Evolutionary conservation across 2,329 filamentous ascomycete genomes (phyloP).

Genomic region (Zasmidium citrigriseum): DNA sequence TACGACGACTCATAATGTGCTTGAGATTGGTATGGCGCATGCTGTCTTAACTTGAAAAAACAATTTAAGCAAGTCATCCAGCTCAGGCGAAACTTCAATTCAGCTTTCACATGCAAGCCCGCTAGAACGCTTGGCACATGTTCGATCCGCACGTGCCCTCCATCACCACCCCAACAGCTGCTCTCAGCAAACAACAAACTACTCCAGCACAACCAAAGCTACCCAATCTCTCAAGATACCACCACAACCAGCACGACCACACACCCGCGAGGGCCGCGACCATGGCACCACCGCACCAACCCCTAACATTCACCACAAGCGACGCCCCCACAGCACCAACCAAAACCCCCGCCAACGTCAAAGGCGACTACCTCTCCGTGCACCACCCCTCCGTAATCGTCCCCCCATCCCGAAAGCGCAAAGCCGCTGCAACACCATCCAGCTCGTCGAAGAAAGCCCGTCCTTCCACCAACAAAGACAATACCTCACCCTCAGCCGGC

Average conservation of each 20-base stretch:
- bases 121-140: no score
- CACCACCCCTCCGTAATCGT: slow-evolving; percentile 2
- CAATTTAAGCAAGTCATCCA: no score
- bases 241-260: neutral
- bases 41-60: no score
- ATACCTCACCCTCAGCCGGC: neutral
- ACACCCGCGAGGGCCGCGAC: neutral
- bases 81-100: no score
- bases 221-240: no score
- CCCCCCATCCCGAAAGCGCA: slow-evolving; percentile 7
- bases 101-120: no score
- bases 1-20: no score
- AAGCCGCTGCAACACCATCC: slow-evolving; percentile 5
- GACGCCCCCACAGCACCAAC: slow-evolving; percentile 17
- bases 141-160: no score
- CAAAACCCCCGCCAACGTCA: slow-evolving; percentile 24
- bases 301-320: slow-evolving; percentile 18
- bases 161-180: no score
- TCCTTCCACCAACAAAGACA: neutral
- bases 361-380: slow-evolving; percentile 13
- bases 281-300: slow-evolving; percentile 10
- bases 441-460: slow-evolving; percentile 2
- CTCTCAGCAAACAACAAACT: no score
- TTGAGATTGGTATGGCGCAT: no score
- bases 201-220: no score